Percentiles rank a stretch among this genome's conserved stretches.
These are phyloP conservation scores for Phytophthora europaea DNA, from an alignment of 352 stramenopile species.

Conservation along the genomic window DNA sequence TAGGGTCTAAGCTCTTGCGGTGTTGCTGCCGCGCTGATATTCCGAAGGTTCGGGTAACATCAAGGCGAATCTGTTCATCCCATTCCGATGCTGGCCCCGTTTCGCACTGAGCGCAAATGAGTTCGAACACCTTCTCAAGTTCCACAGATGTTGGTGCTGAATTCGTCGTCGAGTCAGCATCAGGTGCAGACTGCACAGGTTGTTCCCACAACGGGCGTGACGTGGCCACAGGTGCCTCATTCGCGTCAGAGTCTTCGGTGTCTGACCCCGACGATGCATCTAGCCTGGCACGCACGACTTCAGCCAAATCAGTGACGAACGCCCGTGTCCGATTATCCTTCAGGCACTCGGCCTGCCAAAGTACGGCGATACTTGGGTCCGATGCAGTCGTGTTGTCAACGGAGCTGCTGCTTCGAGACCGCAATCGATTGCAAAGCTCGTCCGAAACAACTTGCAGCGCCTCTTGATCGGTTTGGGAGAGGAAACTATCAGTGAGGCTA, in stretches of 20 bases:
- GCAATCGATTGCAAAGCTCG: slow-evolving; percentile 37
- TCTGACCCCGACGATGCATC: slow-evolving; percentile 58
- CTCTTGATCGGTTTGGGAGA: slow-evolving; percentile 61
- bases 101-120: slow-evolving; percentile 61
- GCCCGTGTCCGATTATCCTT: slow-evolving; percentile 51
- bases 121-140: slow-evolving; percentile 52
- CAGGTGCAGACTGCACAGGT: slow-evolving; percentile 4
- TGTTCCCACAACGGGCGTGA: slow-evolving; percentile 25
- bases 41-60: slow-evolving; percentile 79
- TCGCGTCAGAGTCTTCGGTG: slow-evolving; percentile 53
- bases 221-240: slow-evolving; percentile 31
- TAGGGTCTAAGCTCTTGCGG: slow-evolving; percentile 30
- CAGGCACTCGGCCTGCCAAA: slow-evolving; percentile 63
- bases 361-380: slow-evolving; percentile 36
- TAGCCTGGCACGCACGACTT: slow-evolving; percentile 52
- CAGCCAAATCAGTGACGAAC: slow-evolving; percentile 67
- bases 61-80: slow-evolving; percentile 75
- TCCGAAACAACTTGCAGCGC: slow-evolving; percentile 46
- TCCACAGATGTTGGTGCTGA: slow-evolving; percentile 22
- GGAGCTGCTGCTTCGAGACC: slow-evolving; percentile 23
- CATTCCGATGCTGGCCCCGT: slow-evolving; percentile 29
- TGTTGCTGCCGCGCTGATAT: slow-evolving; percentile 59
- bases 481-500: slow-evolving; percentile 43
- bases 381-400: slow-evolving; percentile 5
- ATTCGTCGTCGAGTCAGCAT: background rate